Conservation (phyloP, 1,139 yeast genomes). For the Sugiyamaella pinicola region DNA sequence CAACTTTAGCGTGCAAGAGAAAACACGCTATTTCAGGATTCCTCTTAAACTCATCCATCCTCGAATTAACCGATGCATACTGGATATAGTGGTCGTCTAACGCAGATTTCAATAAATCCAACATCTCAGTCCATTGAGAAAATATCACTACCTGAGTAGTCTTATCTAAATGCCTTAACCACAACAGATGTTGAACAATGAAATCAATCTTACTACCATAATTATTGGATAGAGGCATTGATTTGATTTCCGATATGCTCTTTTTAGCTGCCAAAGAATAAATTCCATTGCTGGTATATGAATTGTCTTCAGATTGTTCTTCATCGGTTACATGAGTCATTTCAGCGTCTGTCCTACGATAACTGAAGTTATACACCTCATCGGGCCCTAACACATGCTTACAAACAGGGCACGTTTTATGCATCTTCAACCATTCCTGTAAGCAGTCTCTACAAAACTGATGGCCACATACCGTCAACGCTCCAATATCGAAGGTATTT, state of each 20-base stretch:
- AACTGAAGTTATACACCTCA: constrained; percentile 63
- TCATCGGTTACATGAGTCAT: constrained; percentile 15
- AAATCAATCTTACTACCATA: constrained; percentile 87
- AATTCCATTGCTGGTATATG: constrained; percentile 25
- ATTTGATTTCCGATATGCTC: constrained; percentile 27
- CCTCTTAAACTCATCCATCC: constrained; percentile 65
- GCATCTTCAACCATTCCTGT: constrained; percentile 64
- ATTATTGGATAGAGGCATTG: constrained; percentile 20
- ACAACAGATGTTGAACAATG: constrained; percentile 67
- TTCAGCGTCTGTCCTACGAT: constrained; percentile 31
- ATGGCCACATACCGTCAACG: constrained; percentile 87
- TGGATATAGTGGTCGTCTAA: constrained; percentile 59
- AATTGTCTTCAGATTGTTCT: constrained; percentile 15
- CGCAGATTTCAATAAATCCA: constrained; percentile 69
- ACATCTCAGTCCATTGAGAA: constrained; percentile 83
- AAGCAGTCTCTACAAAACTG: constrained; percentile 81
- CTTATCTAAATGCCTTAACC: constrained; percentile 60
- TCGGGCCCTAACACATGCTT: constrained; percentile 50
- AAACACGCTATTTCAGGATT: constrained; percentile 75
- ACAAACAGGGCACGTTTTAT: constrained; percentile 75
- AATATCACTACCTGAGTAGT: constrained; percentile 78
- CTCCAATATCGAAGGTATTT: constrained; percentile 66
- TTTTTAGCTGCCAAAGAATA: constrained; percentile 31
- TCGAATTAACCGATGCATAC: constrained; percentile 45
- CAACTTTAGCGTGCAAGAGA: constrained; percentile 77